Evolutionary conservation across 2,329 filamentous ascomycete genomes (phyloP).

Genomic region (Pseudodiploospora longispora): DNA sequence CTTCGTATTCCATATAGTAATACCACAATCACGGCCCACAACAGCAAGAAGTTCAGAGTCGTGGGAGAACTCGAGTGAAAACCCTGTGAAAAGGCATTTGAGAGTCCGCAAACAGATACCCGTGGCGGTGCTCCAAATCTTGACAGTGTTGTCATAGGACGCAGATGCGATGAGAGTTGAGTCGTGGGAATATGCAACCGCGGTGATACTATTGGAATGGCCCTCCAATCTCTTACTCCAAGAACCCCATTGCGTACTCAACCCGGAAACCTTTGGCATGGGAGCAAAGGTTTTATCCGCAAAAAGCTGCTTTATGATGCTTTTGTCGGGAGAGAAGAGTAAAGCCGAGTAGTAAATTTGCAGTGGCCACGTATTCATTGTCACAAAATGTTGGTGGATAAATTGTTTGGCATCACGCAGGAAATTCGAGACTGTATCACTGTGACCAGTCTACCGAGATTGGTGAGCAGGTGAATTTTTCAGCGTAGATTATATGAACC

Average conservation of each 20-base stretch:
- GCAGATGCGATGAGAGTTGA: constrained; percentile 1
- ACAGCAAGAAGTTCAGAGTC: too few relatives aligned
- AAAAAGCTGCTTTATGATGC: constrained; percentile 3
- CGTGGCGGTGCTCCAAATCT: neutral
- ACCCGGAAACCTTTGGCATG: too few relatives aligned
- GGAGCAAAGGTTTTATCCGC: neutral
- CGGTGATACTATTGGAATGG: neutral
- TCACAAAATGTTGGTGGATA: neutral
- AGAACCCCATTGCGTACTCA: too few relatives aligned
- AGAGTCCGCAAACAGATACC: neutral
- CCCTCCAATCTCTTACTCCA: constrained; percentile 1
- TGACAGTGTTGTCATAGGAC: neutral
- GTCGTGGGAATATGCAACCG: constrained; percentile 1
- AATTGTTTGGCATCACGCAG: neutral
- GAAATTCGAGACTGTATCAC: neutral
- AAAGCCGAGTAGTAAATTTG: constrained; percentile 8
- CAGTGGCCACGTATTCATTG: constrained; percentile 3
- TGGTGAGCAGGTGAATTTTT: too few relatives aligned
- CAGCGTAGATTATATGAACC: too few relatives aligned
- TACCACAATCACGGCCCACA: neutral
- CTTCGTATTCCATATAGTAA: neutral
- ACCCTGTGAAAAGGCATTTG: neutral
- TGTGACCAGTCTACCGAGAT: too few relatives aligned
- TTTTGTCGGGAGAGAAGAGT: constrained; percentile 5
- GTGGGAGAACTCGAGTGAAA: too few relatives aligned